Evolutionary conservation across 371 early-diverging fungal species (phyloP), one percentile per base, ranked within the genome.

Genomic region (Mortierella sp.): DNA sequence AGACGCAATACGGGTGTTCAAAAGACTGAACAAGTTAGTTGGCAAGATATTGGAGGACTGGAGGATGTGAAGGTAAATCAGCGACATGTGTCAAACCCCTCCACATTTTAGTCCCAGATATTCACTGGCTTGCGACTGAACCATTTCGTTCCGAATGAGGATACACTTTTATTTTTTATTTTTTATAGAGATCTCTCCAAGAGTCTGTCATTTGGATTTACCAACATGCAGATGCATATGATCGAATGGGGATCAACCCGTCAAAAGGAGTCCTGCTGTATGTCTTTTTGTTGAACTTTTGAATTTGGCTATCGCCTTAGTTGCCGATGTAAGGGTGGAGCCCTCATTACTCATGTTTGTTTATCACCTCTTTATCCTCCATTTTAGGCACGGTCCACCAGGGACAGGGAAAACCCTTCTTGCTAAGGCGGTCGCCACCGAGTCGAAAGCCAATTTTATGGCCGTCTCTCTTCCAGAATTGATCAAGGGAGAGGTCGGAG

Each of bases 21-120:
- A 64, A 86, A 83, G 48, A 84, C 88, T 7, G 87, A 87, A 23
- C 74, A 85, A 18, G 84, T 89, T 0, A 52, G 70, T 45, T 99
- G 99, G 97, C 79, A 72, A 1, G 97, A 98, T 81, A 92, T 99
- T 66, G 99, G 99, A 61, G 99, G 99, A 0, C 83, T 99, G 11
- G 92, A 90, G 21, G 74, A 81, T 6, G 97, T 96, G 44, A 99
- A 99, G 67, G 87, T 84, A 81, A 79, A 77, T 50, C 53, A 66
- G 23, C 19, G 25, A n/a, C 18, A 21, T 30, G 23, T 53, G 15
- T 19, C 58, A 0, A n/a, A 19, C 11, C n/a, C 46, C 7, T 18
- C 21, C 16, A 47, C 52, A n/a, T 25, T 19, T 11, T 29, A 16
- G 37, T 45, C 11, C 19, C 26, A 7, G 2, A 28, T 28, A 15